These are phyloP conservation scores for Mesotaenium endlicherianum DNA, from an alignment of 139 green algal genomes.

Conservation along the genomic window DNA sequence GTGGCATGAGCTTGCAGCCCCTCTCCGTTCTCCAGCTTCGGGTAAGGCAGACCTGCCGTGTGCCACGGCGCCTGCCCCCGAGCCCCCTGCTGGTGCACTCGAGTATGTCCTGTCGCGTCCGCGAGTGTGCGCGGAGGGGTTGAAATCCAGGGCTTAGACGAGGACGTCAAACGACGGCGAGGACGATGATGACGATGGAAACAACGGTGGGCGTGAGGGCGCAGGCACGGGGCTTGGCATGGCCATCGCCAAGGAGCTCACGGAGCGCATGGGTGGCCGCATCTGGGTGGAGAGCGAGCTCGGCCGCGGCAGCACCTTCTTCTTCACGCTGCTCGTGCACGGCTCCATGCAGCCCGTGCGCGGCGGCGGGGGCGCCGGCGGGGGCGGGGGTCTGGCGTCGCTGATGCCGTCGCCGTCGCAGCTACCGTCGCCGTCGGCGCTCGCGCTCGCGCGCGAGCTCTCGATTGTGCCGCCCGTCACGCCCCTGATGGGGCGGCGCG, in stretches of 20 bases:
- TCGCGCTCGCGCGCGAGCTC: background rate
- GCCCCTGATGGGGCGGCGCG: slow-evolving; percentile 2
- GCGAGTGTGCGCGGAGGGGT: too few relatives aligned
- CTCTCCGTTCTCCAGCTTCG: too few relatives aligned
- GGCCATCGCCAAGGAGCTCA: slow-evolving; percentile 44
- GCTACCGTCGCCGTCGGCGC: background rate
- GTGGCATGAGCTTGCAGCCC: too few relatives aligned
- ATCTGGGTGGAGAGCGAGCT: slow-evolving; percentile 51
- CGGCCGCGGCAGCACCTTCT: slow-evolving; percentile 38
- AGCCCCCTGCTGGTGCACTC: too few relatives aligned
- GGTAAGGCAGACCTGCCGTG: too few relatives aligned
- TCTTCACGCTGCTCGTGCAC: slow-evolving; percentile 44
- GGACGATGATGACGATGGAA: too few relatives aligned
- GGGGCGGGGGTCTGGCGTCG: background rate
- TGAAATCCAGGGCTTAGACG: too few relatives aligned
- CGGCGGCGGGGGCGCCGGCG: background rate
- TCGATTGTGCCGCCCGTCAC: background rate
- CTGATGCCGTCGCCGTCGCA: background rate
- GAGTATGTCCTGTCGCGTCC: too few relatives aligned
- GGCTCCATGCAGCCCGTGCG: background rate
- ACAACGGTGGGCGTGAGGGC: background rate
- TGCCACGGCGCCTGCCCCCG: too few relatives aligned
- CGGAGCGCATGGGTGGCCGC: slow-evolving; percentile 39
- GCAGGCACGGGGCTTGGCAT: slow-evolving; percentile 45
- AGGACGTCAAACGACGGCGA: too few relatives aligned